Conservation (phyloP, 2,329 filamentous ascomycete species). For the Epichloe festucae region DNA sequence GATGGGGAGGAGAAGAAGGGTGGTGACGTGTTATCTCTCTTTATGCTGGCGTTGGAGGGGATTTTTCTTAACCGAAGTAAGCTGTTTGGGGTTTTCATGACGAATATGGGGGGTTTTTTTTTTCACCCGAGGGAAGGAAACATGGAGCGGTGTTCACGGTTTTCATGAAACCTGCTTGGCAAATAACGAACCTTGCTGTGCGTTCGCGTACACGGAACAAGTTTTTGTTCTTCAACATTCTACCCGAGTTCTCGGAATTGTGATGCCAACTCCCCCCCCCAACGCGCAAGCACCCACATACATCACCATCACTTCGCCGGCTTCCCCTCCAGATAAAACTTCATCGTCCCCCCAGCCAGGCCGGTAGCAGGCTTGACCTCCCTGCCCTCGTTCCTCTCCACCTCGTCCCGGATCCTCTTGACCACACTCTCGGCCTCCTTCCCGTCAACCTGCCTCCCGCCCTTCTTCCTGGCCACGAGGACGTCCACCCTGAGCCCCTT, state of each 20-base stretch:
- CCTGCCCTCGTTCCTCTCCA: conserved; percentile 25
- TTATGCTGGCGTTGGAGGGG: background rate
- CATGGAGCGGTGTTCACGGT: no score
- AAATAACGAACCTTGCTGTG: no score
- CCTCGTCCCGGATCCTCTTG: conserved; percentile 20
- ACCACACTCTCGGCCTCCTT: conserved; percentile 51
- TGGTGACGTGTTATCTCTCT: no score
- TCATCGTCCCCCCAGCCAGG: conserved; percentile 27
- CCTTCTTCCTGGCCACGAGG: conserved; percentile 52
- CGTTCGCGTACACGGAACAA: no score
- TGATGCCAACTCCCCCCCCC: background rate
- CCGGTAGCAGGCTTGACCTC: conserved; percentile 34
- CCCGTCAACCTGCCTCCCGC: conserved; percentile 40
- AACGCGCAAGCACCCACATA: background rate
- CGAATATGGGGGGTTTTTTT: no score
- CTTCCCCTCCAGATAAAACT: conserved; percentile 28
- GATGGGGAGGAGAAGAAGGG: background rate
- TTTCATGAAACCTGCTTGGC: no score
- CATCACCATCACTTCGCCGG: background rate
- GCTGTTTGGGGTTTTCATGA: background rate
- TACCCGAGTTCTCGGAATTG: no score
- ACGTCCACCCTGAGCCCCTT: conserved; percentile 70
- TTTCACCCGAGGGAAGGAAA: no score
- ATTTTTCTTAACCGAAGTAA: no score
- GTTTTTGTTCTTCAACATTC: no score